Base-by-base conservation (phyloP, 306 rosid genomes). In the Cucurbita moschata region DNA sequence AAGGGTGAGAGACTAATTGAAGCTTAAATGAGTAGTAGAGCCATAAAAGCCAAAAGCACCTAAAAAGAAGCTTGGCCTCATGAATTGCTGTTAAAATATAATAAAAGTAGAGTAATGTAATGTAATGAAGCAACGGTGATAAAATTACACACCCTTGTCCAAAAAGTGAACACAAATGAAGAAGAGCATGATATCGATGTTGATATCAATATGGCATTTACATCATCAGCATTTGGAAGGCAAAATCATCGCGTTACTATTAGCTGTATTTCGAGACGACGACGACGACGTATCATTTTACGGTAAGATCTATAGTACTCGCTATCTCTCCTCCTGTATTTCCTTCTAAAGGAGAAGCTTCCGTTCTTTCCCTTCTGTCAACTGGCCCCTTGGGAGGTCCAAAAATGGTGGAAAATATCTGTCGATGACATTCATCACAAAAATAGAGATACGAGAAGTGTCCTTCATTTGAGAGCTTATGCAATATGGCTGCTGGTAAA, bases 391-490 rank as follows among this genome's bases (percentile, higher is more conserved):
- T 88, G 60, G 97, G 89, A 76, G 75, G 50, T 85, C 98, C 98
- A 78, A 89, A 85, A 77, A 90, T 85, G 26, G 89, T 81, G 61
- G 92, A 76, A 54, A 94, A 86, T 26, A 94, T 87, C 76, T 85
- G 83, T 71, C 79, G 85, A 8, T 90, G 98, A 75, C 97, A 94
- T 63, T 89, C 91, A 57, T 87, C 88, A 47, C 98, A 94, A 83
- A 90, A 89, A 73, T 81, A 87, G 82, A 87, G 85, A 85, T 84
- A 90, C 43, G 97, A 90, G 72, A 87, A 91, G 79, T 94, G 98
- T 11, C 97, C 98, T 83, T 90, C 98, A 15, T 84, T 90, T 74
- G 89, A 93, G 79, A 94, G 92, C 86, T 80, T 89, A 66, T 87
- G 97, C 77, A 91, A 75, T 16, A 76, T 62, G 23, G 94, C 88